Conservation (phyloP, 805 yeast genomes). For the Gaillardinia entomophila region DNA sequence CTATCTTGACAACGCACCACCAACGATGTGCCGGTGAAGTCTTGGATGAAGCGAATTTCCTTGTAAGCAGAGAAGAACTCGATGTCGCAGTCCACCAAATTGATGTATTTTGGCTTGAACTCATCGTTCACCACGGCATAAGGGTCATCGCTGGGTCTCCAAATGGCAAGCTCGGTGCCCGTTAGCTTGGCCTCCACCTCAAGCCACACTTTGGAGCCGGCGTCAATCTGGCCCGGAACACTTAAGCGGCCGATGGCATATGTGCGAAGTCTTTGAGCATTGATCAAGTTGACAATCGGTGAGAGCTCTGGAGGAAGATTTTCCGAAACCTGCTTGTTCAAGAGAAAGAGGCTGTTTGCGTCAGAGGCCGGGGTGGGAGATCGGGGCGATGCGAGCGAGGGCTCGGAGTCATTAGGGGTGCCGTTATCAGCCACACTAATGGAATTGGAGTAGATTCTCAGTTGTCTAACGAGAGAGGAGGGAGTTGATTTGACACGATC, state of each 20-base stretch:
- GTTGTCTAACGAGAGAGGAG: slow-evolving; percentile 27
- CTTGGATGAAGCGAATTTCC: slow-evolving; percentile 22
- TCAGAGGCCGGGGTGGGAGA: not conserved
- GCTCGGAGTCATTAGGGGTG: slow-evolving; percentile 2
- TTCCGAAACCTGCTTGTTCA: slow-evolving; percentile 15
- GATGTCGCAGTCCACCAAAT: slow-evolving; percentile 40
- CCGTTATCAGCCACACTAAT: slow-evolving; percentile 2
- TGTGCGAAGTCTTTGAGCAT: slow-evolving; percentile 63
- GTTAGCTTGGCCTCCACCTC: slow-evolving; percentile 34
- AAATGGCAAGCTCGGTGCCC: slow-evolving; percentile 51
- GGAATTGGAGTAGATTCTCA: slow-evolving; percentile 18
- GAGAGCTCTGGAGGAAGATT: slow-evolving; percentile 56
- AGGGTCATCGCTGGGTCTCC: slow-evolving; percentile 31
- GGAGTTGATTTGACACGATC: slow-evolving; percentile 29
- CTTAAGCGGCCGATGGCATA: slow-evolving; percentile 51
- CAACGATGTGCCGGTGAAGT: slow-evolving; percentile 18
- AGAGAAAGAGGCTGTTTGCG: slow-evolving; percentile 9
- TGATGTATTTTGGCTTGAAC: slow-evolving; percentile 46
- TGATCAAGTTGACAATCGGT: slow-evolving; percentile 66
- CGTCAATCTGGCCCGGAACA: slow-evolving; percentile 16
- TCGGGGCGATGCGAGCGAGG: not conserved
- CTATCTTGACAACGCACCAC: slow-evolving; percentile 16
- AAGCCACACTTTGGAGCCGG: slow-evolving; percentile 24
- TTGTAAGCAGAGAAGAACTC: slow-evolving; percentile 7
- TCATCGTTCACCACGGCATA: slow-evolving; percentile 26